Evolutionary conservation across 2,329 filamentous ascomycete genomes (phyloP), one percentile per base, ranked within the genome.

Genomic region (Neoscytalidium dimidiatum): DNA sequence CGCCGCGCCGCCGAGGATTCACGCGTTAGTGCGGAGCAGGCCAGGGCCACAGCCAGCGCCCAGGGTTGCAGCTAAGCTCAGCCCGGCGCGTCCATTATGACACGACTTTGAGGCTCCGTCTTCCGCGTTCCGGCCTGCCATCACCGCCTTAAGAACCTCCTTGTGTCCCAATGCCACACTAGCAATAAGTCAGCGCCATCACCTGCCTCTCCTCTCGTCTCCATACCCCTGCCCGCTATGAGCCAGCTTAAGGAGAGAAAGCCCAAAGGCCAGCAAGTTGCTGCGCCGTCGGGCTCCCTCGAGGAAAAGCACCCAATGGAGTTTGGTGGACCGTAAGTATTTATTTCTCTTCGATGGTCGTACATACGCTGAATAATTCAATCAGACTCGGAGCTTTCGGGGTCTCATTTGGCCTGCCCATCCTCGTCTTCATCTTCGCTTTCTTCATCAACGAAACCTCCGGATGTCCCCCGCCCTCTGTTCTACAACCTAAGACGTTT

Each of bases 381-480:
- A 61, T 52, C 62, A 96, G 93, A 63, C 82, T 89, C 46, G 94
- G 93, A 64, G 92, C 91, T 38, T 86, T 90, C 67, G 85, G 81
- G 67, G 92, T 98, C 73, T 91, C 91, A 7, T 90, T 96, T 71
- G 89, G 89, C 64, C 87, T 97, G 0, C 94, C 94, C 0, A 67
- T 93, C 46, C 84, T 94, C 68, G 86, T 92, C 71, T 96, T 95
- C 79, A 75, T 88, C 71, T 90, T 94, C 74, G 85, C 89, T 52
- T 96, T 97, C 74, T 83, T 90, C 72, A 97, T 94, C 85, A 98
- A 97, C 80, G 94, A 98, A 77, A 83, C 96, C 68, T 90, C 92
- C 8, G 94, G 95, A 66, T 98, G 95, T 75, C 95, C 94, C 52
- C 89, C 92, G 2, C 92, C 94, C 3, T 92, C 91, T 3, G 83